Conservation (phyloP, 2,329 filamentous ascomycete species). For the Clarireedia paspali region DNA sequence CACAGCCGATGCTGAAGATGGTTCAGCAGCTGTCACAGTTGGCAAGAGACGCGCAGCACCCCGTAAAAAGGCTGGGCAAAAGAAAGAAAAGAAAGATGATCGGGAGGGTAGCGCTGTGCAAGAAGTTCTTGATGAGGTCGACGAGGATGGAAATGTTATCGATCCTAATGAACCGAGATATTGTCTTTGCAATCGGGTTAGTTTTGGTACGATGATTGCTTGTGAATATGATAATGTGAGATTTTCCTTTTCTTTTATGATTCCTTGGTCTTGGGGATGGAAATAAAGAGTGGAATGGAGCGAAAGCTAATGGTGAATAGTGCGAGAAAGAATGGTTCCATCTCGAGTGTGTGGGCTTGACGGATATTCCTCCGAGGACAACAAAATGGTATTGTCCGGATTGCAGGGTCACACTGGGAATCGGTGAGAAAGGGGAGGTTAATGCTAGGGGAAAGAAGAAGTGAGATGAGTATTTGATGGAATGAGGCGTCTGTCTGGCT, state of each 20-base stretch:
- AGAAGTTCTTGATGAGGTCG: conserved; percentile 50
- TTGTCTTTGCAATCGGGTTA: conserved; percentile 72
- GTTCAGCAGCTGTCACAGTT: conserved; percentile 51
- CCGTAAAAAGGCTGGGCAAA: conserved; percentile 51
- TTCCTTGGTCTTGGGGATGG: not conserved
- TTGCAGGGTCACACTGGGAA: conserved; percentile 55
- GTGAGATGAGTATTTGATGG: conserved; percentile 9
- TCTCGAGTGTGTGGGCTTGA: conserved; percentile 65
- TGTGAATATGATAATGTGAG: conserved; percentile 73
- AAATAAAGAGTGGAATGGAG: not conserved
- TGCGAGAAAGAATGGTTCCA: conserved; percentile 85
- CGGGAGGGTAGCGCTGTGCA: conserved; percentile 38
- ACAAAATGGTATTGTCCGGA: conserved; percentile 83
- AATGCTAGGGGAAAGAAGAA: conserved; percentile 33
- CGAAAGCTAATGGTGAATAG: conserved; percentile 31
- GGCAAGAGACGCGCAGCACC: conserved; percentile 65
- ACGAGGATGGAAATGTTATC: conserved; percentile 62
- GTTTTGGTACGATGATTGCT: conserved; percentile 75
- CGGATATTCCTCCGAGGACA: conserved; percentile 59
- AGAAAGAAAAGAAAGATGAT: conserved; percentile 32
- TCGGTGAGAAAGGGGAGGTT: conserved; percentile 56
- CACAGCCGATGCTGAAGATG: conserved; percentile 36
- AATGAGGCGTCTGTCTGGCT: not conserved
- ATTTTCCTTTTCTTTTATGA: conserved; percentile 10
- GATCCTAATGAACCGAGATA: conserved; percentile 71